These are phyloP conservation scores for Calonectria naviculata DNA, from an alignment of 2,329 filamentous ascomycete genomes.

Conservation along the genomic window DNA sequence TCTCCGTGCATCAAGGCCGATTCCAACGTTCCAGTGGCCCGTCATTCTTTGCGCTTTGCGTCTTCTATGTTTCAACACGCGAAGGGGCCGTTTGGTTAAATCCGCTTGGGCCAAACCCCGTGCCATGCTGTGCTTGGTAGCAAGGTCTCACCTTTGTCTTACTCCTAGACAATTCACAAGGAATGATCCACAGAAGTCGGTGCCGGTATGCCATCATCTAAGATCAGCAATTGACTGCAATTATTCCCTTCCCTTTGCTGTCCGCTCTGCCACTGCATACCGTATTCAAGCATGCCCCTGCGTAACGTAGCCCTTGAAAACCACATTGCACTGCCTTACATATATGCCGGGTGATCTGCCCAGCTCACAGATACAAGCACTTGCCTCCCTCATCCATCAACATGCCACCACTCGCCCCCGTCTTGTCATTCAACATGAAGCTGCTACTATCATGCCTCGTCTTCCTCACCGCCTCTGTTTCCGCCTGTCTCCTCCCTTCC, in stretches of 20 bases:
- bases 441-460: constrained; percentile 20
- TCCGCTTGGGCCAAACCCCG: no score
- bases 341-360: neutral
- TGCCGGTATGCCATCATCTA: neutral
- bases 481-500: constrained; percentile 52
- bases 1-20: neutral
- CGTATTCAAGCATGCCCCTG: neutral
- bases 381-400: neutral
- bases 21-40: neutral
- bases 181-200: neutral
- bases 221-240: neutral
- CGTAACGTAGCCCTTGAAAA: neutral
- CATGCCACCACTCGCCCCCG: neutral
- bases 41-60: no score
- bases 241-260: neutral
- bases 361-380: neutral
- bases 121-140: neutral
- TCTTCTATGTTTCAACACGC: neutral
- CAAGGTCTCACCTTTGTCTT: neutral
- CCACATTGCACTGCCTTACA: neutral
- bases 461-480: constrained; percentile 36
- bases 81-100: neutral
- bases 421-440: constrained; percentile 42
- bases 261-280: neutral
- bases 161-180: neutral